phyloP scores from a whole-genome alignment of 2,329 filamentous ascomycete species.

The Verticillium tricorpus region DNA sequence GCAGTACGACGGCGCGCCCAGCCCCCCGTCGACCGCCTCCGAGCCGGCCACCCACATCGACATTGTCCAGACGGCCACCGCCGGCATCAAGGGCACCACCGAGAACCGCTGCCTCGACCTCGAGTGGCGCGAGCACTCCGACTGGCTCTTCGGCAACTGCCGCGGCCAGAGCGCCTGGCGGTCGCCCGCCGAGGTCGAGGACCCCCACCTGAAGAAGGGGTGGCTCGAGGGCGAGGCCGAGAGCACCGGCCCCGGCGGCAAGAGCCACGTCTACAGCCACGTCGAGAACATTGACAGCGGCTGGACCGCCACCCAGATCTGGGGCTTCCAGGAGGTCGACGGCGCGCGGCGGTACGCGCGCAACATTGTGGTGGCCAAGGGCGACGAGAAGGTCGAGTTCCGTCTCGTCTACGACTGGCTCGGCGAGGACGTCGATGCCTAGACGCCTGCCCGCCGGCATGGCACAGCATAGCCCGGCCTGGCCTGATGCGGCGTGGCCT shows the following conservation, averaged over 20 bases:
- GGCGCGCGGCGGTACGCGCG: conserved; percentile 49
- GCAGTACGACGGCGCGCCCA: conserved; percentile 44
- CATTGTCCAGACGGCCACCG: conserved; percentile 68
- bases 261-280: conserved; percentile 60
- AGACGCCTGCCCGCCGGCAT: neutral
- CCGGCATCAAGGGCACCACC: conserved; percentile 61
- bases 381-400: conserved; percentile 40
- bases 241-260: conserved; percentile 49
- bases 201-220: conserved; percentile 51
- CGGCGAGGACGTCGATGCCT: conserved; percentile 8
- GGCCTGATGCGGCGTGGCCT: neutral
- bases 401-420: conserved; percentile 54
- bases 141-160: conserved; percentile 76
- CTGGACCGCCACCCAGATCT: conserved; percentile 54
- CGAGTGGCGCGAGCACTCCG: conserved; percentile 57
- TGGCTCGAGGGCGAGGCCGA: conserved; percentile 55
- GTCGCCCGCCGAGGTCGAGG: conserved; percentile 41
- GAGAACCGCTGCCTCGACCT: conserved; percentile 52
- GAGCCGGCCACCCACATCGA: conserved; percentile 56
- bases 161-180: conserved; percentile 54
- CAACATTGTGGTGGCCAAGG: conserved; percentile 50
- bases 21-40: conserved; percentile 31
- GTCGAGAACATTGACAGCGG: conserved; percentile 49
- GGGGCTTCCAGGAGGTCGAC: conserved; percentile 54
- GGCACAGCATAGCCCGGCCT: neutral